A percentile compares a stretch with the other conserved stretches of the same genome.
These are phyloP conservation scores for Teunomyces barrocoloradensis DNA, from an alignment of 805 yeast species.

Conservation along the genomic window DNA sequence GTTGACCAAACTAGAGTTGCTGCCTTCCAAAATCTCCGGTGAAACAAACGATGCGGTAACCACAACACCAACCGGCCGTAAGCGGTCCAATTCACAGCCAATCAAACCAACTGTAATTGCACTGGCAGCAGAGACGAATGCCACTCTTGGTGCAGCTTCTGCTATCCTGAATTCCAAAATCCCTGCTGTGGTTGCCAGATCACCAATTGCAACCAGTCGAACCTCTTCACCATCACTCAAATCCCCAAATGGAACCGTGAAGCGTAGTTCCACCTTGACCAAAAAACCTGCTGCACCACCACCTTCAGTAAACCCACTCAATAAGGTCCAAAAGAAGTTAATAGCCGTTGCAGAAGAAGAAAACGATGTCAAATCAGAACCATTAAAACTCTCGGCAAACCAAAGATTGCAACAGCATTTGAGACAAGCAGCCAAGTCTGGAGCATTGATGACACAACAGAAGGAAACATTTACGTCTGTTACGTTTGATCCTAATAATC, in stretches of 20 bases:
- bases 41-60: constrained; percentile 5
- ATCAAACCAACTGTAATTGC: constrained; percentile 3
- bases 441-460: constrained; percentile 37
- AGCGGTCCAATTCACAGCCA: constrained; percentile 40
- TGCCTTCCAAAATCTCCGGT: background rate
- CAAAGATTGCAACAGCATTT: constrained; percentile 40
- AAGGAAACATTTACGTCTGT: constrained; percentile 34
- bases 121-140: constrained; percentile 6
- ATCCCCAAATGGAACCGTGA: constrained; percentile 21
- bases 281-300: constrained; percentile 3
- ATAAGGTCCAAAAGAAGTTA: constrained; percentile 13
- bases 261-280: constrained; percentile 10
- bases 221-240: constrained; percentile 10
- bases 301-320: constrained; percentile 1
- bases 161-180: constrained; percentile 17
- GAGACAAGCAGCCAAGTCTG: constrained; percentile 36
- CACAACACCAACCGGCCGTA: constrained; percentile 19
- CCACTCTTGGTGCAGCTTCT: constrained; percentile 36
- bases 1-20: constrained; percentile 10
- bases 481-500: constrained; percentile 39
- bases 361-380: constrained; percentile 1
- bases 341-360: constrained; percentile 21
- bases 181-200: background rate
- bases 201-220: constrained; percentile 1
- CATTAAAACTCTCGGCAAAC: constrained; percentile 29